Percentiles rank a stretch among this genome's conserved stretches.
Conservation (phyloP, 2,329 filamentous ascomycete genomes). For the Calonectria hongkongensis region DNA sequence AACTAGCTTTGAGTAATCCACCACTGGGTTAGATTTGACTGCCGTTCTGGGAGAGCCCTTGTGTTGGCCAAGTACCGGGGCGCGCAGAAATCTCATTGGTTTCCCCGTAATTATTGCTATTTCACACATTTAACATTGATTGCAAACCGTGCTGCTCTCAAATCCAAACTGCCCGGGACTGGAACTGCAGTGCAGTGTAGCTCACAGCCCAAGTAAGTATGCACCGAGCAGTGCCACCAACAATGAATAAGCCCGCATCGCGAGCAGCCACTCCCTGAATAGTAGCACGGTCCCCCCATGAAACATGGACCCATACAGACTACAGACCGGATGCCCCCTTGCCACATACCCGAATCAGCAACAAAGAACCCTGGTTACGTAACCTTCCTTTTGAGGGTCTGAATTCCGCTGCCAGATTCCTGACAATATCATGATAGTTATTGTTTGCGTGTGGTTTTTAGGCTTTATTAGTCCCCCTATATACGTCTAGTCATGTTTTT, state of each 20-base stretch:
- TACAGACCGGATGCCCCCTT: neutral
- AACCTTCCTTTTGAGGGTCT: neutral
- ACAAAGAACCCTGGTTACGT: neutral
- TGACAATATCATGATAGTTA: slow-evolving; percentile 14
- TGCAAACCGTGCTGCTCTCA: neutral
- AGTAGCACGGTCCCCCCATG: slow-evolving; percentile 19
- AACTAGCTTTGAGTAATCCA: slow-evolving; percentile 15
- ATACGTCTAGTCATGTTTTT: slow-evolving; percentile 11
- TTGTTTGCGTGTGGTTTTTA: neutral
- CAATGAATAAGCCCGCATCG: neutral
- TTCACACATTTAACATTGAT: slow-evolving; percentile 12
- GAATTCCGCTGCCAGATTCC: neutral
- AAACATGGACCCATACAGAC: slow-evolving; percentile 1
- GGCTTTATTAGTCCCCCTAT: slow-evolving; percentile 7
- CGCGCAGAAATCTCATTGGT: neutral
- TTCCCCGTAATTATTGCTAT: no score
- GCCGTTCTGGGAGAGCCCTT: slow-evolving; percentile 7
- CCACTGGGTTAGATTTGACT: slow-evolving; percentile 23
- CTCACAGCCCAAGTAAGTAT: neutral
- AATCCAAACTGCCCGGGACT: neutral
- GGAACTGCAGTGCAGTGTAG: neutral
- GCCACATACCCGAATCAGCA: neutral
- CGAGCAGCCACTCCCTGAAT: slow-evolving; percentile 7
- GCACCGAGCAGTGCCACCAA: neutral
- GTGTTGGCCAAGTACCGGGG: slow-evolving; percentile 16